Evolutionary conservation across 495 filamentous ascomycete species (phyloP).

Genomic region (Penicillium soppii): DNA sequence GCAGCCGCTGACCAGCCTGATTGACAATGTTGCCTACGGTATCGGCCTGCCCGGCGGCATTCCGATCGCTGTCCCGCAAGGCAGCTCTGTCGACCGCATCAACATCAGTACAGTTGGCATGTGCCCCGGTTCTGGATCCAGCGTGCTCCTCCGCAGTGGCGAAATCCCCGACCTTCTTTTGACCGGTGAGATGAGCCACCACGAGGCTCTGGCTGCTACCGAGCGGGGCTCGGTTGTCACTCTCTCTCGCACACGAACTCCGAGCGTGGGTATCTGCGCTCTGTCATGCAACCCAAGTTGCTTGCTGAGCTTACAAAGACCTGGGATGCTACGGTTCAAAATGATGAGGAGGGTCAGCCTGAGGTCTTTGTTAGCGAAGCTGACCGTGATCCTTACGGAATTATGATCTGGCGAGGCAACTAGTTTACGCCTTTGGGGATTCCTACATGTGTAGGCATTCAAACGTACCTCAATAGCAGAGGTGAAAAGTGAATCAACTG

Average conservation of each 20-base stretch:
- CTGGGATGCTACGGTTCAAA: constrained; percentile 51
- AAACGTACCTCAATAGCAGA: too few species aligned
- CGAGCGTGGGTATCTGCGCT: constrained; percentile 74
- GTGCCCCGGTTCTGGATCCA: constrained; percentile 82
- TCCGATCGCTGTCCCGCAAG: constrained; percentile 68
- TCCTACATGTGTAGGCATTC: too few species aligned
- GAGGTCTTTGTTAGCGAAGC: constrained; percentile 71
- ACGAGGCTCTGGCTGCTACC: constrained; percentile 80
- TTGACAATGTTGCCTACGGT: constrained; percentile 58
- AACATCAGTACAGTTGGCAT: constrained; percentile 61
- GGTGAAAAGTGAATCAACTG: not conserved
- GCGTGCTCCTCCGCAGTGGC: constrained; percentile 61
- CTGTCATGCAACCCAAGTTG: constrained; percentile 67
- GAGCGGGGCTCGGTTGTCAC: constrained; percentile 82
- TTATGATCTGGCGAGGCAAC: constrained; percentile 55
- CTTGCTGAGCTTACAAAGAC: constrained; percentile 51
- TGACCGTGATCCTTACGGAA: constrained; percentile 78
- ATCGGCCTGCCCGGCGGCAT: constrained; percentile 66
- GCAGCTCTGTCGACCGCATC: constrained; percentile 48
- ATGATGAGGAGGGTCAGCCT: constrained; percentile 49
- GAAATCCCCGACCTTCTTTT: constrained; percentile 72
- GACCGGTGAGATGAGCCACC: constrained; percentile 91
- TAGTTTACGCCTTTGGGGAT: not conserved
- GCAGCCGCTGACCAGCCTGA: constrained; percentile 58
- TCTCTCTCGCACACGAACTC: constrained; percentile 89